Evolutionary conservation across 164 flowering plant genomes (phyloP).

Genomic region (Sedum album): DNA sequence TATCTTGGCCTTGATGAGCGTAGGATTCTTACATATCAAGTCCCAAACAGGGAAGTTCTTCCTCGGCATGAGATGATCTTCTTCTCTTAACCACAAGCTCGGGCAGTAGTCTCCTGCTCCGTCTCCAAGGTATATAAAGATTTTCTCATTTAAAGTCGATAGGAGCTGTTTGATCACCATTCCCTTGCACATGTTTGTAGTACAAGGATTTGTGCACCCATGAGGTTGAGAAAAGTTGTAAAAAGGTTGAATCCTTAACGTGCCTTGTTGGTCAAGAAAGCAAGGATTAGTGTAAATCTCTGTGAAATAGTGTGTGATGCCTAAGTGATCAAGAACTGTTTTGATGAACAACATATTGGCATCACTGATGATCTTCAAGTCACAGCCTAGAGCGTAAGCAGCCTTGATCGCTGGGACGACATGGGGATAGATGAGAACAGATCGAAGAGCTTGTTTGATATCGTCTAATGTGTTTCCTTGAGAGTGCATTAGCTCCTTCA

Average conservation of each 20-base stretch:
- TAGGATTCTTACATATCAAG: constrained; percentile 9
- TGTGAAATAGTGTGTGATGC: constrained; percentile 42
- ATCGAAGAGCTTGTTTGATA: neutral
- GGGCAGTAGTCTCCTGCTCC: constrained; percentile 26
- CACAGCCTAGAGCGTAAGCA: constrained; percentile 25
- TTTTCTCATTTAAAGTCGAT: constrained; percentile 5
- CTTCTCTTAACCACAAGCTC: constrained; percentile 13
- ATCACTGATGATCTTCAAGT: constrained; percentile 70
- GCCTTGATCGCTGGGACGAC: constrained; percentile 4
- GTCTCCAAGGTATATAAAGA: constrained; percentile 23
- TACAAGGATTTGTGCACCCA: constrained; percentile 56
- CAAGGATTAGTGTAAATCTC: constrained; percentile 79
- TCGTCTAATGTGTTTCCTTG: neutral
- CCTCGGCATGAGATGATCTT: constrained; percentile 25
- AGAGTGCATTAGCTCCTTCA: neutral
- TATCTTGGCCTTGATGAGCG: constrained; percentile 10
- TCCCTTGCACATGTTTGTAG: constrained; percentile 36
- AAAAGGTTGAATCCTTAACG: constrained; percentile 56
- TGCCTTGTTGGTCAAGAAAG: constrained; percentile 55
- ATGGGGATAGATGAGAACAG: neutral
- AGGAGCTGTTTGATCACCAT: constrained; percentile 16
- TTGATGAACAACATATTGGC: constrained; percentile 72
- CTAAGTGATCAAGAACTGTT: constrained; percentile 65
- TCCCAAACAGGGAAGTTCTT: constrained; percentile 25
- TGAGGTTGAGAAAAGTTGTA: constrained; percentile 31